Percentiles rank a stretch among this genome's conserved stretches.
Evolutionary conservation across 192 early-diverging fungal species (phyloP).

Genomic region (Phlyctochytrium arcticum): DNA sequence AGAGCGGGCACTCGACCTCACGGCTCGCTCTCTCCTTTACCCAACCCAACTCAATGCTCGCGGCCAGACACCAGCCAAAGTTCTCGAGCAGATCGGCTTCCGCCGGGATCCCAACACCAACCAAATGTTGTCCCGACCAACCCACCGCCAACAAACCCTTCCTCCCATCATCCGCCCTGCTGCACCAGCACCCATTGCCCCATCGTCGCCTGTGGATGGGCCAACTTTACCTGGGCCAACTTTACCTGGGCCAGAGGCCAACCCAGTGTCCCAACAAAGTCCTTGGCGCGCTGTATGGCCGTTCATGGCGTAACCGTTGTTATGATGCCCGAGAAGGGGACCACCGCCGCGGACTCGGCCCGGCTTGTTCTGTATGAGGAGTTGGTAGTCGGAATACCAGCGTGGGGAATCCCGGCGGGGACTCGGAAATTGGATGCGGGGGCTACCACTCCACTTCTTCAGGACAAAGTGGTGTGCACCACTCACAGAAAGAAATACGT

Average conservation of each 20-base stretch:
- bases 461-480: not conserved
- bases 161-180: too few relatives aligned
- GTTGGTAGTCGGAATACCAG: not conserved
- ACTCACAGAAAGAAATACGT: not conserved
- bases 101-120: too few relatives aligned
- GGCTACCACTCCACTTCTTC: not conserved
- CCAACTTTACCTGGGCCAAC: too few relatives aligned
- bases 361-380: not conserved
- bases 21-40: too few relatives aligned
- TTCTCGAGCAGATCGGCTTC: too few relatives aligned
- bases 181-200: not conserved
- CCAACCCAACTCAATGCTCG: too few relatives aligned
- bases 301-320: not conserved
- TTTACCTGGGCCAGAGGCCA: not conserved
- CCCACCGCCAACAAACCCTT: too few relatives aligned
- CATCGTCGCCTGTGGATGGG: not conserved
- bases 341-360: not conserved
- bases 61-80: too few relatives aligned
- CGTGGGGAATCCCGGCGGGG: not conserved
- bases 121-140: too few relatives aligned
- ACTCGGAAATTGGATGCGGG: not conserved
- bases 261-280: not conserved
- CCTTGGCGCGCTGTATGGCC: not conserved
- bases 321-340: constrained; percentile 2
- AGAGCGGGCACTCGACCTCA: too few relatives aligned